Evolutionary conservation across 805 yeast genomes (phyloP).

Genomic region (Henningerozyma blattae): DNA sequence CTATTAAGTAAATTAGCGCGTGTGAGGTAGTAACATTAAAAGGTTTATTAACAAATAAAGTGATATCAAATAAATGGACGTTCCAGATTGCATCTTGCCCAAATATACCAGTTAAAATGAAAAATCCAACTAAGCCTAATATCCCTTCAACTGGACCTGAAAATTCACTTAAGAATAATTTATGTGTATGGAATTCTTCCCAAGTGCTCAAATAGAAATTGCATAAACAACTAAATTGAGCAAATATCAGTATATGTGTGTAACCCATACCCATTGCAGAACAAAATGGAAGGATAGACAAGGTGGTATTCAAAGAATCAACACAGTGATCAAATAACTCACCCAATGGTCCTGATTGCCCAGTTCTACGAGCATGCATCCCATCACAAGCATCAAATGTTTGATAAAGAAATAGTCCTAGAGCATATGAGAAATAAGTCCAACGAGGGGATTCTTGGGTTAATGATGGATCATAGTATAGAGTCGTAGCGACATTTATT

Average conservation of each 20-base stretch:
- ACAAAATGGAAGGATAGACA: conserved; percentile 63
- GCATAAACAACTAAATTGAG: conserved; percentile 63
- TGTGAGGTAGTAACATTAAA: conserved; percentile 31
- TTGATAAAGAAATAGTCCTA: conserved; percentile 81
- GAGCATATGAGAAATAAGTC: conserved; percentile 68
- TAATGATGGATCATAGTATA: conserved; percentile 65
- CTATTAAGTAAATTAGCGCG: conserved; percentile 44
- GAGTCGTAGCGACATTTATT: conserved; percentile 49
- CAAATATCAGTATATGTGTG: conserved; percentile 43
- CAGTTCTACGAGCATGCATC: conserved; percentile 88
- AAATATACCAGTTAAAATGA: conserved; percentile 46
- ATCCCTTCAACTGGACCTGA: conserved; percentile 97
- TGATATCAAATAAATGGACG: conserved; percentile 22
- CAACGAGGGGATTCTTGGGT: conserved; percentile 54
- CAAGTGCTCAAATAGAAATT: conserved; percentile 88
- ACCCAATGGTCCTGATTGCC: conserved; percentile 92
- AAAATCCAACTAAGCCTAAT: conserved; percentile 43
- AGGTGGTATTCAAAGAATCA: conserved; percentile 66
- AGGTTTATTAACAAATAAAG: conserved; percentile 2
- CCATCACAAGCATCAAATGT: conserved; percentile 97
- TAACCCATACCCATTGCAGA: conserved; percentile 70
- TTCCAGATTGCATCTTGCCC: conserved; percentile 67
- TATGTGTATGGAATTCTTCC: conserved; percentile 93
- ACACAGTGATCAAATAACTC: conserved; percentile 89
- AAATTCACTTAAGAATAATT: conserved; percentile 61